Conservation (phyloP, 805 yeast species). For the Pichia heedii region DNA sequence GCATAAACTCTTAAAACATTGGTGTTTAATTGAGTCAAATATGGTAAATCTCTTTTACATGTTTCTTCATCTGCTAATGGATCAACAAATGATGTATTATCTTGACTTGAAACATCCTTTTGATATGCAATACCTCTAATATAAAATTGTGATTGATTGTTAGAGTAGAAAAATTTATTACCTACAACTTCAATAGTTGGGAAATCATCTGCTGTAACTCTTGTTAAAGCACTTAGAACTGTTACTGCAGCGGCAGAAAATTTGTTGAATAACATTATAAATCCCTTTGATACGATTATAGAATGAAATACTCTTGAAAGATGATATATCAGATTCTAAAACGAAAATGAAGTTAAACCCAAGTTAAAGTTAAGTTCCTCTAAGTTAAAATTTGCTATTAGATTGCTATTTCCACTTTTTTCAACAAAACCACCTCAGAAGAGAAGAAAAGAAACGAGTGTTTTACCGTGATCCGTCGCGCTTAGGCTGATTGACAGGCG, state of each 20-base stretch:
- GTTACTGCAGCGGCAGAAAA: slow-evolving; percentile 23
- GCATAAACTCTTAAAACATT: slow-evolving; percentile 75
- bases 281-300: no score
- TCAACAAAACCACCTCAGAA: background rate
- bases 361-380: no score
- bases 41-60: slow-evolving; percentile 70
- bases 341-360: no score
- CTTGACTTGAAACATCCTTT: slow-evolving; percentile 47
- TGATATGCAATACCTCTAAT: slow-evolving; percentile 78
- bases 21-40: slow-evolving; percentile 52
- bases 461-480: background rate
- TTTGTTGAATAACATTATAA: slow-evolving; percentile 28
- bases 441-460: background rate
- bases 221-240: slow-evolving; percentile 13
- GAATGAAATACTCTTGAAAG: background rate
- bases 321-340: no score
- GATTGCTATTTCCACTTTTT: background rate
- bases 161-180: slow-evolving; percentile 67
- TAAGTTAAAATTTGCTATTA: no score
- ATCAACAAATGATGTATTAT: slow-evolving; percentile 45
- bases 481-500: background rate
- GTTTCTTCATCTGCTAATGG: slow-evolving; percentile 56
- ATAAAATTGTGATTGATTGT: slow-evolving; percentile 72
- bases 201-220: slow-evolving; percentile 28
- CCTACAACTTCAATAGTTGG: slow-evolving; percentile 68